These are phyloP conservation scores for Candida cerambycidarum DNA, from an alignment of 805 yeast species.

Conservation along the genomic window DNA sequence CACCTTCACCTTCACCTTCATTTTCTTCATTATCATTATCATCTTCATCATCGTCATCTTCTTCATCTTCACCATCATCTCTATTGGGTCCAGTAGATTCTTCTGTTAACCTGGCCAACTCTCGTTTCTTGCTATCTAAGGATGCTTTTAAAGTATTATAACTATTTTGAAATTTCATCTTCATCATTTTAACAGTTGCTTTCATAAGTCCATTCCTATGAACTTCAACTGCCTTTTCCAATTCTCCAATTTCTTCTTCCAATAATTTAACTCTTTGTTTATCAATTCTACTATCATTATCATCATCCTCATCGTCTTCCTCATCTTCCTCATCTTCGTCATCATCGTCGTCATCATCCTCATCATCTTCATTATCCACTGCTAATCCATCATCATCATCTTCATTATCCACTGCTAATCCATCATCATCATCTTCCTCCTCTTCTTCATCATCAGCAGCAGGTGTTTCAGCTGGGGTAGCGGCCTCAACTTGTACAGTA, in stretches of 20 bases:
- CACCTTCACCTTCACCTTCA: slow-evolving; percentile 30
- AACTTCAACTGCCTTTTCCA: slow-evolving; percentile 71
- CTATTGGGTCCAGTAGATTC: slow-evolving; percentile 23
- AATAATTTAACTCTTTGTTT: slow-evolving; percentile 59
- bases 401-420: slow-evolving; percentile 33
- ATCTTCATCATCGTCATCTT: slow-evolving; percentile 30
- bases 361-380: slow-evolving; percentile 44
- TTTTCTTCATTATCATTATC: slow-evolving; percentile 25
- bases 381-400: slow-evolving; percentile 45
- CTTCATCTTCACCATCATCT: slow-evolving; percentile 28
- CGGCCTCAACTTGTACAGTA: slow-evolving; percentile 29
- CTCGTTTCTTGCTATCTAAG: slow-evolving; percentile 74
- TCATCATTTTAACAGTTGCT: slow-evolving; percentile 80
- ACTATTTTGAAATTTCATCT: slow-evolving; percentile 80
- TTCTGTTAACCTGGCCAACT: slow-evolving; percentile 41
- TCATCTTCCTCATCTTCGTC: slow-evolving; percentile 55
- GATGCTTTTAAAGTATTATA: slow-evolving; percentile 77
- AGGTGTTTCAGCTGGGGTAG: slow-evolving; percentile 9
- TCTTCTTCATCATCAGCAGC: slow-evolving; percentile 24
- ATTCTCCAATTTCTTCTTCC: slow-evolving; percentile 81
- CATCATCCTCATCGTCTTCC: slow-evolving; percentile 49
- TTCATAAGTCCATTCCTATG: slow-evolving; percentile 71
- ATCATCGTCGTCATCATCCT: slow-evolving; percentile 55
- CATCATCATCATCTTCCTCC: slow-evolving; percentile 34
- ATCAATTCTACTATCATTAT: slow-evolving; percentile 52